A percentile compares a stretch with the other conserved stretches of the same genome.
Evolutionary conservation across 2,329 filamentous ascomycete genomes (phyloP).

Genomic region (Fusarium longipes): DNA sequence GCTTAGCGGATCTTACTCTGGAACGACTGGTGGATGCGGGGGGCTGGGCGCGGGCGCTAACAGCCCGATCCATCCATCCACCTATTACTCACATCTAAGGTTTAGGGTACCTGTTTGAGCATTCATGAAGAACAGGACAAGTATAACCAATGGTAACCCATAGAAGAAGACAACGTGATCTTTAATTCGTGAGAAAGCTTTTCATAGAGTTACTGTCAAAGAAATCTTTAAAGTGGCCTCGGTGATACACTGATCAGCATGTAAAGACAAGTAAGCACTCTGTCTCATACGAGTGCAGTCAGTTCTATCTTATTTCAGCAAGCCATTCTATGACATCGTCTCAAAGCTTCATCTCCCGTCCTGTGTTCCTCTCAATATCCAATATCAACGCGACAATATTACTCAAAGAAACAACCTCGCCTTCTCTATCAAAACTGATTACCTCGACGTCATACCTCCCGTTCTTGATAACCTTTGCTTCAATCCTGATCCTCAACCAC

Average conservation of each 20-base stretch:
- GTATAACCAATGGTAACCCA: too few species aligned
- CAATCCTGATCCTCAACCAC: slow-evolving; percentile 75
- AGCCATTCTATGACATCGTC: neutral
- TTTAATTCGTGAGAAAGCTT: too few species aligned
- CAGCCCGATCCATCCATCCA: too few species aligned
- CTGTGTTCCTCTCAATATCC: slow-evolving; percentile 42
- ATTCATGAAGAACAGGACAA: neutral
- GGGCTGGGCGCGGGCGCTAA: slow-evolving; percentile 27
- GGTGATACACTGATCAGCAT: neutral
- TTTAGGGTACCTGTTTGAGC: neutral
- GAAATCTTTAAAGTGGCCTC: neutral
- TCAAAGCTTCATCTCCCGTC: slow-evolving; percentile 53
- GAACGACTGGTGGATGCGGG: slow-evolving; percentile 20
- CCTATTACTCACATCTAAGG: neutral
- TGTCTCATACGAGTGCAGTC: too few species aligned
- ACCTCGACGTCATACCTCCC: slow-evolving; percentile 82
- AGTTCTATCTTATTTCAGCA: neutral
- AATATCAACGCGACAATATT: slow-evolving; percentile 49
- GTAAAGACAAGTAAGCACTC: too few species aligned
- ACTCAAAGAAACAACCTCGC: slow-evolving; percentile 48
- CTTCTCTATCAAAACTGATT: slow-evolving; percentile 65
- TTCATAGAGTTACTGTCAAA: neutral
- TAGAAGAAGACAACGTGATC: too few species aligned
- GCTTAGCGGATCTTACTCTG: slow-evolving; percentile 15
- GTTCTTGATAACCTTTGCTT: slow-evolving; percentile 74